Conservation (phyloP, 495 filamentous ascomycete species). For the Thermothielavioides terrestris region DNA sequence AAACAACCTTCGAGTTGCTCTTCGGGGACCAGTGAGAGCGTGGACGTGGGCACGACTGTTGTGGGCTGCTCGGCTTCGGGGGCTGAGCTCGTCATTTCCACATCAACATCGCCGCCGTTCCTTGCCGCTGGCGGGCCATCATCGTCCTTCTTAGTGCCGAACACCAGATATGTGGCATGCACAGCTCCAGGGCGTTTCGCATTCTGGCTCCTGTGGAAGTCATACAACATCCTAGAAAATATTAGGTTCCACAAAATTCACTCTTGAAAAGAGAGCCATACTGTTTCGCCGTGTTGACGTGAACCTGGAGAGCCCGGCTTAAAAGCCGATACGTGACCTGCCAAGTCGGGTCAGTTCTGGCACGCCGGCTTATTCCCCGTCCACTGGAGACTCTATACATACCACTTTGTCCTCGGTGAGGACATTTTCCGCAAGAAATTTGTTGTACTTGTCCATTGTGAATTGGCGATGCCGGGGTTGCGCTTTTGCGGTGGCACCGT, state of each 20-base stretch:
- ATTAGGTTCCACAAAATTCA: not conserved
- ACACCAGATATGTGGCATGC: slow-evolving; percentile 81
- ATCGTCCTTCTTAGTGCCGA: slow-evolving; percentile 45
- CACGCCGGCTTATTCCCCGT: not conserved
- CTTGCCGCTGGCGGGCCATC: slow-evolving; percentile 22
- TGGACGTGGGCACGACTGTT: slow-evolving; percentile 40
- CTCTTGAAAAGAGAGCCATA: slow-evolving; percentile 1
- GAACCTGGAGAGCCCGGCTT: slow-evolving; percentile 68
- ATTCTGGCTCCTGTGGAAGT: slow-evolving; percentile 77
- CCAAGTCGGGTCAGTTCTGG: not conserved
- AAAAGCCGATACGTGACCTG: slow-evolving; percentile 81
- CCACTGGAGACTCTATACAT: slow-evolving; percentile 19
- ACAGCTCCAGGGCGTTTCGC: slow-evolving; percentile 61
- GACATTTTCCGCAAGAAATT: slow-evolving; percentile 65
- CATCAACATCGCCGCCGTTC: slow-evolving; percentile 53
- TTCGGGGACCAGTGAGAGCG: slow-evolving; percentile 67
- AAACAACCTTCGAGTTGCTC: slow-evolving; percentile 63
- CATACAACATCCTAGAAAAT: slow-evolving; percentile 69
- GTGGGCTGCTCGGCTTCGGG: slow-evolving; percentile 41
- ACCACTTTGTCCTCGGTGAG: slow-evolving; percentile 70
- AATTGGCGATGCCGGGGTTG: not conserved
- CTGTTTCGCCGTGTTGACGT: slow-evolving; percentile 53
- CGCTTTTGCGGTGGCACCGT: not conserved
- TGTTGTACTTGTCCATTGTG: slow-evolving; percentile 52
- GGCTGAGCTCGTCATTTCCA: slow-evolving; percentile 65